Base-by-base conservation (phyloP, 768 basidiomycete species). In the Russula griseocarnosa region DNA sequence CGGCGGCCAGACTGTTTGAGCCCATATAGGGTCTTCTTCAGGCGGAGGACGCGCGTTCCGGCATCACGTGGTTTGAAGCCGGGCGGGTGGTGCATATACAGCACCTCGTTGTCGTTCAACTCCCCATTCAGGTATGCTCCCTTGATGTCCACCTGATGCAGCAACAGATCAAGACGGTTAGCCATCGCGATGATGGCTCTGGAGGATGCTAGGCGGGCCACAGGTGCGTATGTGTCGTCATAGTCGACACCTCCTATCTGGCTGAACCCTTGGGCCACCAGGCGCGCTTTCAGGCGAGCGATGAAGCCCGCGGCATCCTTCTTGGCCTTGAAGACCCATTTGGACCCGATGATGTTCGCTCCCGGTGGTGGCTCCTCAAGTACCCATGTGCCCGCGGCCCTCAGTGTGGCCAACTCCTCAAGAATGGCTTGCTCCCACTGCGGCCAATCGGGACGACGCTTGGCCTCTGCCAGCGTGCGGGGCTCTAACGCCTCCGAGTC, bases 201-300 rank as follows among this genome's bases (percentile, higher is more conserved):
- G 22, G 69, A 61, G 14, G 66, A 63, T 3, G 58, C 58, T 2
- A 69, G 51, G 5, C 58, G 53, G 0, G 63, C 55, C 5, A 73
- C 71, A 0, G 74, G 74, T 0, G 74, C 57, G 28, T 63, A 70
- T 0, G 69, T 73, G 18, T 73, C 72, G 34, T 65, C 66, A 63
- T 69, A 78, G 55, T 77, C 74, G n/a, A 74, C 40, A 3, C 75
- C 74, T 1, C 65, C 67, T 3, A 71, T 64, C 61, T 79, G 78
- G 0, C 70, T 59, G 68, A 73, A 76, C 2, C 78, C 76, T 40
- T 73, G 70, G 0, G 76, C 76, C 3, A 76, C 76, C 8, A 79
- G 69, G 10, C 73, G 62, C 0, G 71, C 76, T 59, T 78, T 77
- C 69, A 74, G 72, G 1, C 66, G 53, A 3, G 55, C 55, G 36